phyloP scores from a whole-genome alignment of 805 yeast species.

The Pichia californica region DNA sequence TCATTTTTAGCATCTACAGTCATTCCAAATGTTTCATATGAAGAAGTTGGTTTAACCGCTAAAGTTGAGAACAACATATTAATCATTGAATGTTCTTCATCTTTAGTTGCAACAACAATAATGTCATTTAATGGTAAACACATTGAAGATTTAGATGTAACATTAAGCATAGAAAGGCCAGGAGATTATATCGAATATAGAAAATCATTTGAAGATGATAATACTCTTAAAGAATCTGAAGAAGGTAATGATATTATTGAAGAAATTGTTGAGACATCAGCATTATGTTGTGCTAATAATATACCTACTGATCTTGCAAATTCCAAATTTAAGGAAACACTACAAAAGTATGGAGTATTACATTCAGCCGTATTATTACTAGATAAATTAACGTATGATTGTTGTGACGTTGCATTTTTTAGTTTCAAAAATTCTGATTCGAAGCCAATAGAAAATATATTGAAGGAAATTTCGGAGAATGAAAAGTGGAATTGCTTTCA shows the following conservation, averaged over 20 bases:
- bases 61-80: slow-evolving; percentile 30
- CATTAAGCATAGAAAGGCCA: slow-evolving; percentile 37
- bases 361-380: slow-evolving; percentile 36
- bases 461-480: slow-evolving; percentile 30
- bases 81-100: slow-evolving; percentile 45
- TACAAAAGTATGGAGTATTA: slow-evolving; percentile 36
- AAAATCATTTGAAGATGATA: slow-evolving; percentile 21
- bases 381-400: slow-evolving; percentile 43
- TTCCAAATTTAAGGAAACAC: slow-evolving; percentile 36
- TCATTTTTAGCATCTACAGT: slow-evolving; percentile 39
- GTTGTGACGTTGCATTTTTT: slow-evolving; percentile 54
- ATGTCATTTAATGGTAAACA: slow-evolving; percentile 36
- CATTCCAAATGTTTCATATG: slow-evolving; percentile 33
- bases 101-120: slow-evolving; percentile 49
- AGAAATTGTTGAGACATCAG: slow-evolving; percentile 34
- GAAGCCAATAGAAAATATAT: slow-evolving; percentile 19
- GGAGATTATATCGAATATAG: slow-evolving; percentile 35
- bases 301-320: slow-evolving; percentile 38
- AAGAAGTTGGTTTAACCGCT: slow-evolving; percentile 26
- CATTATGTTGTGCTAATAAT: slow-evolving; percentile 30
- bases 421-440: slow-evolving; percentile 29
- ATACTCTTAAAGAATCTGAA: slow-evolving; percentile 45
- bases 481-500: slow-evolving; percentile 30
- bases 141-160: slow-evolving; percentile 27
- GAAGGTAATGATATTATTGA: slow-evolving; percentile 27